Base-by-base conservation (phyloP, 148 eudicot genomes). In the Chenopodium quinoa region DNA sequence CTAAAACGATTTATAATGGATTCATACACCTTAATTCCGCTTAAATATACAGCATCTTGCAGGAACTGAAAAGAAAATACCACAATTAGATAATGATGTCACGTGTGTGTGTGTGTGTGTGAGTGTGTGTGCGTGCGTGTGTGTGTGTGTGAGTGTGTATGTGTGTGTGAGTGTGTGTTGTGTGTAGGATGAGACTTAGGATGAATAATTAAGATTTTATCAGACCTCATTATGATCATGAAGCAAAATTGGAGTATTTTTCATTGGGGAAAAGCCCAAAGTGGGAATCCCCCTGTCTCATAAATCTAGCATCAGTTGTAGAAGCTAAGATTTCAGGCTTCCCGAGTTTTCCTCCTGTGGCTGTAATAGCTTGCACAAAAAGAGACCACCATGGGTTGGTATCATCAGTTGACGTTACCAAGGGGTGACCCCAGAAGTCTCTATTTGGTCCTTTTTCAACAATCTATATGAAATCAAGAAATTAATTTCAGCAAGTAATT, bases 201-300 rank as follows among this genome's bases (percentile, higher is more conserved):
- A 58, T 64, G 27, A 7, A 73, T 27, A 40, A 10, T 68, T 12
- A 40, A 40, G 7, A 48, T 75, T 50, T 50, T 25, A 63, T 71
- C 77, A 54, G 22, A 95, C 97, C 97, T 96, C 98, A 83, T 96
- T 90, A 85, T 96, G 99, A 62, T 92, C 99, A 81, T 93, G 99
- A 73, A 92, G 95, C 86, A 96, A 85, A 65, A 96, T 91, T 17
- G 98, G 99, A 73, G 99, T 96, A 75, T 92, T 91, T 84, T 80
- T 86, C 98, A 96, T 96, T 10, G 99, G 99, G 66, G 98, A 96
- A 85, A 96, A 96, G 27, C 99, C 97, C 77, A 96, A 86, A 50
- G 92, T 80, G 68, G 99, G 95, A 75, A 96, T 89, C 73, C 99
- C 99, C 83, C 77, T 87, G 84, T 75, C 99, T 92, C 83, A 92